These are phyloP conservation scores for Exophiala aquamarina DNA, from an alignment of 2,329 filamentous ascomycete genomes.

Conservation along the genomic window DNA sequence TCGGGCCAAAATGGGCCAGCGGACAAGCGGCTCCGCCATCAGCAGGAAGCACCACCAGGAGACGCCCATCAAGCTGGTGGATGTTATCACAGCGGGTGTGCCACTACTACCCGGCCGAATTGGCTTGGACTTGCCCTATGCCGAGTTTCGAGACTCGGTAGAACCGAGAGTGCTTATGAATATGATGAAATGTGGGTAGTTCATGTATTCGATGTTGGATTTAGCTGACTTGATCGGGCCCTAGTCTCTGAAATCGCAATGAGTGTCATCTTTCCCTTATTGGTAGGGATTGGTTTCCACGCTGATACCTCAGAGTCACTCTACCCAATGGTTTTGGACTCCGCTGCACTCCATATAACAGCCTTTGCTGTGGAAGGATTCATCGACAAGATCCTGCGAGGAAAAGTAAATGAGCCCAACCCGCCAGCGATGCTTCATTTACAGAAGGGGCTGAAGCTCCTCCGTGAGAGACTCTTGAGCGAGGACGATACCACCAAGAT, in stretches of 20 bases:
- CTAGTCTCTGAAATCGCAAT: constrained; percentile 37
- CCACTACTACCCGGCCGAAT: constrained; percentile 10
- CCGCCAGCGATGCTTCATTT: constrained; percentile 28
- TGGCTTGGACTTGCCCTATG: constrained; percentile 25
- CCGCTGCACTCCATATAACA: constrained; percentile 38
- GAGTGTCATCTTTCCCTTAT: constrained; percentile 34
- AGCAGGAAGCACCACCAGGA: neutral
- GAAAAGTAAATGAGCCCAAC: constrained; percentile 1
- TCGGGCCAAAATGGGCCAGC: neutral
- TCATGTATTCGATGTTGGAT: neutral
- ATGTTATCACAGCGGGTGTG: constrained; percentile 1
- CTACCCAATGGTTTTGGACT: constrained; percentile 34
- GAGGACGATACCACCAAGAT: constrained; percentile 27
- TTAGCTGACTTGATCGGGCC: constrained; percentile 2
- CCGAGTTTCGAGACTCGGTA: constrained; percentile 31
- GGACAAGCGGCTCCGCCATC: too few species aligned
- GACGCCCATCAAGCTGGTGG: constrained; percentile 4
- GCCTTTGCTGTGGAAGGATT: constrained; percentile 37
- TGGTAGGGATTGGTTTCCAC: constrained; percentile 34
- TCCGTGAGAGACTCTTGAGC: constrained; percentile 33
- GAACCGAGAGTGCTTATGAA: constrained; percentile 28
- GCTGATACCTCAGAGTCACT: constrained; percentile 30
- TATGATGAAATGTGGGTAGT: constrained; percentile 33
- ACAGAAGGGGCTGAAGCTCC: constrained; percentile 30
- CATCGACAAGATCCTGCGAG: constrained; percentile 29